Conservation (phyloP, 805 yeast genomes). For the Cyberlindnera veronae region DNA sequence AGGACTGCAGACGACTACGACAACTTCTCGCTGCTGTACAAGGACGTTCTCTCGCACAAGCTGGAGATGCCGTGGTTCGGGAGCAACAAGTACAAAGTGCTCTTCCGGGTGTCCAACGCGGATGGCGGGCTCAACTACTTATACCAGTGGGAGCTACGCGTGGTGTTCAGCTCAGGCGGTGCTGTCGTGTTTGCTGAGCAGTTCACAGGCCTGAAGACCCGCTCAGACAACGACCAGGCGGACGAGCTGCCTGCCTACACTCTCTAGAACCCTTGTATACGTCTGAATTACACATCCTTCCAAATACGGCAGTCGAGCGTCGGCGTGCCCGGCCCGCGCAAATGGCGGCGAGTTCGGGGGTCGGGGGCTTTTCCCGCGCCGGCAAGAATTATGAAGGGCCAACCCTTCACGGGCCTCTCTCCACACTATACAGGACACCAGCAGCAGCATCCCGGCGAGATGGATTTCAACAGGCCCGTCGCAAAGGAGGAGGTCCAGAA, state of each 20-base stretch:
- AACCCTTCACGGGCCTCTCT: constrained; percentile 11
- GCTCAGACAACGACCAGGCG: constrained; percentile 41
- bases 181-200: constrained; percentile 37
- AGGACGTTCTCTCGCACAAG: constrained; percentile 31
- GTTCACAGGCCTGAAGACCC: constrained; percentile 34
- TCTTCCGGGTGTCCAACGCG: constrained; percentile 34
- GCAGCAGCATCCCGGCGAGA: constrained; percentile 9
- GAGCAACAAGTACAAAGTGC: constrained; percentile 44
- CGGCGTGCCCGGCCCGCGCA: constrained; percentile 3
- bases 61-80: constrained; percentile 53
- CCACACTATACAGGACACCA: constrained; percentile 5
- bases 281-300: not conserved
- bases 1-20: constrained; percentile 16
- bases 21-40: constrained; percentile 38
- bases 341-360: not conserved
- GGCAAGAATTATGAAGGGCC: constrained; percentile 11
- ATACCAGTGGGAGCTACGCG: constrained; percentile 35
- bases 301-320: constrained; percentile 5
- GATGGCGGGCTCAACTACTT: constrained; percentile 35
- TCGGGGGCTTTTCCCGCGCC: constrained; percentile 2
- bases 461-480: constrained; percentile 24
- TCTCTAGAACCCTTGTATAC: not conserved
- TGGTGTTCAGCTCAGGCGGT: constrained; percentile 48
- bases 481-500: constrained; percentile 29
- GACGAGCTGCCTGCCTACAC: constrained; percentile 42